Conservation (phyloP, 768 basidiomycete species). For the Nidularia sp. region DNA sequence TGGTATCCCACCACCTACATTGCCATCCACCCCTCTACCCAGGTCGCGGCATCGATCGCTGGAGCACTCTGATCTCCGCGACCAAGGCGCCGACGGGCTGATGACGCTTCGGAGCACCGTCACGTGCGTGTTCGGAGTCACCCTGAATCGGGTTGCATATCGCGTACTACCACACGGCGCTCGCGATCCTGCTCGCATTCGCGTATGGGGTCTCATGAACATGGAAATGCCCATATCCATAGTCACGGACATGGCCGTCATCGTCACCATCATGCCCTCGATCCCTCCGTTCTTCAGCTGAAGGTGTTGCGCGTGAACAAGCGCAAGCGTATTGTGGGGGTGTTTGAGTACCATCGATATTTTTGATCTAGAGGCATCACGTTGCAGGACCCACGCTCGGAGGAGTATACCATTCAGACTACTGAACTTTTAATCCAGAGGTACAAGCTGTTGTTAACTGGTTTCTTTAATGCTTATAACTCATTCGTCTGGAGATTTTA, state of each 20-base stretch:
- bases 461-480: not conserved
- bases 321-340: slow-evolving; percentile 53
- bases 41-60: no score
- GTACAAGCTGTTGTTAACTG: slow-evolving; percentile 11
- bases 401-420: slow-evolving; percentile 35
- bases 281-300: slow-evolving; percentile 34
- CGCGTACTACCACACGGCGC: not conserved
- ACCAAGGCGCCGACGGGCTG: slow-evolving; percentile 5
- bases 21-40: not conserved
- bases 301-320: slow-evolving; percentile 21
- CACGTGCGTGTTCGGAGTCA: not conserved
- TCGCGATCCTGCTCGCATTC: slow-evolving; percentile 2
- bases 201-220: not conserved
- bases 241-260: slow-evolving; percentile 15
- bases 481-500: slow-evolving; percentile 3
- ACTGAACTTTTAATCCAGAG: slow-evolving; percentile 42
- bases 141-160: not conserved
- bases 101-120: no score
- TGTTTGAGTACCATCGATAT: slow-evolving; percentile 71
- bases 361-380: slow-evolving; percentile 59
- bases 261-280: slow-evolving; percentile 27
- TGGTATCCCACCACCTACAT: not conserved
- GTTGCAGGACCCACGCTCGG: slow-evolving; percentile 46
- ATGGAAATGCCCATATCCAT: not conserved
- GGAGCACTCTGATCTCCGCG: no score